phyloP scores from a whole-genome alignment of 2,329 filamentous ascomycete genomes.

The Nigrospora osmanthi region DNA sequence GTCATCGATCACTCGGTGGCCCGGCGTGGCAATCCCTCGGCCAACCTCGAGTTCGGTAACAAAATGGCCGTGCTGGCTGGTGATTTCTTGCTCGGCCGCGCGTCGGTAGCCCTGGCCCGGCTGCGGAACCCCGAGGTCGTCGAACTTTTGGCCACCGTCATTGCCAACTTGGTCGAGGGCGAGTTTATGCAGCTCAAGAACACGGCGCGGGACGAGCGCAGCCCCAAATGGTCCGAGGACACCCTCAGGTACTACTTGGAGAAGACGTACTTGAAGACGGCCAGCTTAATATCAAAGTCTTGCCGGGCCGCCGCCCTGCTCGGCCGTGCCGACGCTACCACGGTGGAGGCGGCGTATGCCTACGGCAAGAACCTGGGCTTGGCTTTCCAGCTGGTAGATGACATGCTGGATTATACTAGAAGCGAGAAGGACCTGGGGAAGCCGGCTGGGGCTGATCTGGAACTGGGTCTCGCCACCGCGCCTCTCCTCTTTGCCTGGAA shows the following conservation, averaged over 20 bases:
- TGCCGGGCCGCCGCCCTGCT: slow-evolving; percentile 85
- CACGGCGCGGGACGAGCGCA: slow-evolving; percentile 78
- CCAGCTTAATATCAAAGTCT: slow-evolving; percentile 91
- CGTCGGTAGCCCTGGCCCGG: slow-evolving; percentile 86
- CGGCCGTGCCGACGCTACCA: slow-evolving; percentile 65
- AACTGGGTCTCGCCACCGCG: slow-evolving; percentile 88
- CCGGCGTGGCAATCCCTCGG: slow-evolving; percentile 75
- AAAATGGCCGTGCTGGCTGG: slow-evolving; percentile 98
- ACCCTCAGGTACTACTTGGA: slow-evolving; percentile 90
- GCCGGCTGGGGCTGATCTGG: slow-evolving; percentile 87
- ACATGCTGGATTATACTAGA: slow-evolving; percentile 94
- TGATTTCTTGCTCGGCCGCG: slow-evolving; percentile 90
- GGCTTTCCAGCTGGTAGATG: slow-evolving; percentile 95
- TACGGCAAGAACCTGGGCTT: slow-evolving; percentile 92
- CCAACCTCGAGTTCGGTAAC: slow-evolving; percentile 94
- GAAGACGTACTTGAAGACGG: slow-evolving; percentile 97
- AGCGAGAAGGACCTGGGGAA: slow-evolving; percentile 83
- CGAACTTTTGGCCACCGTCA: slow-evolving; percentile 89
- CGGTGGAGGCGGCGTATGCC: slow-evolving; percentile 83
- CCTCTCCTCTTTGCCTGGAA: slow-evolving; percentile 96
- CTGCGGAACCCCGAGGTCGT: slow-evolving; percentile 90
- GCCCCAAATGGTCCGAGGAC: slow-evolving; percentile 80
- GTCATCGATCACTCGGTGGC: slow-evolving; percentile 91
- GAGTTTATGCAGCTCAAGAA: slow-evolving; percentile 99
- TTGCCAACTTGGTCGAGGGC: slow-evolving; percentile 94